Percentiles rank a stretch among this genome's conserved stretches.
Conservation (phyloP, 179 eudicot species). For the Patellifolia procumbens region DNA sequence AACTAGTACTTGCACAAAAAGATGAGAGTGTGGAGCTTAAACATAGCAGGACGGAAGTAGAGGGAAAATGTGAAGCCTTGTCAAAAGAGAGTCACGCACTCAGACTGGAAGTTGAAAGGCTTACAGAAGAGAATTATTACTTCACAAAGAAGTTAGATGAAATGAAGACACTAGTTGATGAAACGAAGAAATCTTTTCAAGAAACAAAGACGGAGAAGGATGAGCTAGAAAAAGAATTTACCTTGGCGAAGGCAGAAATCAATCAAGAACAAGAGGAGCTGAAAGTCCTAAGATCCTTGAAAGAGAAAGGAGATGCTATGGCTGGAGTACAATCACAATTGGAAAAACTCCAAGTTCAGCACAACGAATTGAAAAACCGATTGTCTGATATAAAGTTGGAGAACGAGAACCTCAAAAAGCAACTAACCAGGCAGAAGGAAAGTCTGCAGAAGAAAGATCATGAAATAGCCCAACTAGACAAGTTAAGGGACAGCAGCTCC, state of each 20-base stretch:
- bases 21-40: slow-evolving; percentile 34
- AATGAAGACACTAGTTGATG: slow-evolving; percentile 25
- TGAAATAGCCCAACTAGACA: slow-evolving; percentile 38
- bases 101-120: slow-evolving; percentile 52
- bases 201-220: slow-evolving; percentile 41
- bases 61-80: slow-evolving; percentile 36
- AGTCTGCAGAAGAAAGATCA: slow-evolving; percentile 50
- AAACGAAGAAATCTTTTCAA: slow-evolving; percentile 36
- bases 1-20: slow-evolving; percentile 41
- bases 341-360: slow-evolving; percentile 46
- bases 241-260: slow-evolving; percentile 41
- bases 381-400: slow-evolving; percentile 52
- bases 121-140: slow-evolving; percentile 52
- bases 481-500: slow-evolving; percentile 38
- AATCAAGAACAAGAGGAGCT: slow-evolving; percentile 42
- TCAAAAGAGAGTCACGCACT: slow-evolving; percentile 47
- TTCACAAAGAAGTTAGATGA: slow-evolving; percentile 39
- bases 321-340: slow-evolving; percentile 53
- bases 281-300: slow-evolving; percentile 35
- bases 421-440: slow-evolving; percentile 46
- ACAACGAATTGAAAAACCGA: slow-evolving; percentile 46
- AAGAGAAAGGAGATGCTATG: slow-evolving; percentile 45
- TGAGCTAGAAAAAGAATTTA: slow-evolving; percentile 43
- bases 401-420: slow-evolving; percentile 61
- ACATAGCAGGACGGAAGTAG: slow-evolving; percentile 32